phyloP scores from a whole-genome alignment of 352 stramenopile genomes.

The Pythium oligandrum region DNA sequence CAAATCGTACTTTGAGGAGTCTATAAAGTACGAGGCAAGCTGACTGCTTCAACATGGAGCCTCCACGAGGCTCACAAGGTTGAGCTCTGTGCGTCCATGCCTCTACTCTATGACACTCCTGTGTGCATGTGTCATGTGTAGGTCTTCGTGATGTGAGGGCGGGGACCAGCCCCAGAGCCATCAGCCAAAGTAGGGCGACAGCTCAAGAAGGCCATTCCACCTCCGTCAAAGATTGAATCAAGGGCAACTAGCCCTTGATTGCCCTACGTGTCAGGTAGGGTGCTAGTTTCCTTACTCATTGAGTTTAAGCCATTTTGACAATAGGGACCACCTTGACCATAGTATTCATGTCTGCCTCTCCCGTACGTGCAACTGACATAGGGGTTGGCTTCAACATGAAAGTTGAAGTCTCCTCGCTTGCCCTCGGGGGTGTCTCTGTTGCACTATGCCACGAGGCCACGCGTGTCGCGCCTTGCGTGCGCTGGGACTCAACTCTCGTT shows the following conservation, averaged over 20 bases:
- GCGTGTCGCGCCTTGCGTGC: too few species aligned
- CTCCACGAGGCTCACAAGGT: too few species aligned
- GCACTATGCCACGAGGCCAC: too few species aligned
- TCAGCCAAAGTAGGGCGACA: constrained; percentile 31
- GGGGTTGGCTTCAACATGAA: too few species aligned
- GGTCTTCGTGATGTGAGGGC: not conserved
- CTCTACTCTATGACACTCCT: too few species aligned
- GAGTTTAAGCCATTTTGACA: constrained; percentile 77
- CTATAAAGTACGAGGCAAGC: too few species aligned
- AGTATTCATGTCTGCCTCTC: constrained; percentile 1
- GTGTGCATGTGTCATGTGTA: not conserved
- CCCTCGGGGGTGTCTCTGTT: too few species aligned
- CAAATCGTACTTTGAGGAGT: too few species aligned
- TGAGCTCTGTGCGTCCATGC: too few species aligned
- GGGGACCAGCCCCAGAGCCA: constrained; percentile 20
- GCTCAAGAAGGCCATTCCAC: constrained; percentile 59
- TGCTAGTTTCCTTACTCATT: constrained; percentile 92
- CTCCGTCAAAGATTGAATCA: constrained; percentile 73
- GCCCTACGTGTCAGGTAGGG: constrained; percentile 85
- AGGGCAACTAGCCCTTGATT: constrained; percentile 34
- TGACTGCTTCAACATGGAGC: too few species aligned
- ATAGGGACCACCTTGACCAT: not conserved
- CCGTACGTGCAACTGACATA: constrained; percentile 8
- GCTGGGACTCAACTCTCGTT: too few species aligned
- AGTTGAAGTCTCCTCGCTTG: too few species aligned